phyloP scores from a whole-genome alignment of 2,329 filamentous ascomycete species.

The Claviceps sp. region DNA sequence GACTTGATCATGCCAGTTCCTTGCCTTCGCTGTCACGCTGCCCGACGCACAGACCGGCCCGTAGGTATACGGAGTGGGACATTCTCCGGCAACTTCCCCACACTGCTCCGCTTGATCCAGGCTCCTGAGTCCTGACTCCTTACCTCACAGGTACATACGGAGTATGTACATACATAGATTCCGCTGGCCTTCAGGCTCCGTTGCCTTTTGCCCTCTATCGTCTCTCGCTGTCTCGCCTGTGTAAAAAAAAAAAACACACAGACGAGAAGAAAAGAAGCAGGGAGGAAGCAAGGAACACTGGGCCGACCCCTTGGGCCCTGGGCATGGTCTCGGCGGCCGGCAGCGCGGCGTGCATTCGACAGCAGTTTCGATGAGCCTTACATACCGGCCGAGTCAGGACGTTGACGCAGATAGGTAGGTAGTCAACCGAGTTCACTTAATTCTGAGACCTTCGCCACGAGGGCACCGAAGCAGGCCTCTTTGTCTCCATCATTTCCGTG shows the following conservation, averaged over 20 bases:
- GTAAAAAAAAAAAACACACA: background rate
- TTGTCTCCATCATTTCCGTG: too few relatives aligned
- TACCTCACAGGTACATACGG: too few relatives aligned
- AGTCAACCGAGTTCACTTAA: too few relatives aligned
- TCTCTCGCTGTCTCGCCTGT: background rate
- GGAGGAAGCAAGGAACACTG: background rate
- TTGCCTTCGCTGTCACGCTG: background rate
- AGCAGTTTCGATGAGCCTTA: background rate
- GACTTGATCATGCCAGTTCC: too few relatives aligned
- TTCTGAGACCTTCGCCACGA: too few relatives aligned
- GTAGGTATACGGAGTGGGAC: background rate
- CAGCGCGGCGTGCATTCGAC: background rate
- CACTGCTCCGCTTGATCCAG: background rate
- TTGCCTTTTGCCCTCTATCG: background rate
- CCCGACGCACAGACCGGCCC: background rate
- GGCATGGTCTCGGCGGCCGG: background rate
- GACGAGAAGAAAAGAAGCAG: background rate
- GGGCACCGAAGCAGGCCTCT: too few relatives aligned
- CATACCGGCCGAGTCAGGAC: background rate
- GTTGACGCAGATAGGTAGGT: too few relatives aligned
- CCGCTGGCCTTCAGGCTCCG: background rate
- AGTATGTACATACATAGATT: too few relatives aligned
- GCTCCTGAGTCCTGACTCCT: too few relatives aligned
- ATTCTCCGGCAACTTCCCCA: background rate
- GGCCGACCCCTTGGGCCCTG: too few relatives aligned